A percentile compares a stretch with the other conserved stretches of the same genome.
Conservation (phyloP, 441 rosid species). For the Pelargonium fulgidum region DNA sequence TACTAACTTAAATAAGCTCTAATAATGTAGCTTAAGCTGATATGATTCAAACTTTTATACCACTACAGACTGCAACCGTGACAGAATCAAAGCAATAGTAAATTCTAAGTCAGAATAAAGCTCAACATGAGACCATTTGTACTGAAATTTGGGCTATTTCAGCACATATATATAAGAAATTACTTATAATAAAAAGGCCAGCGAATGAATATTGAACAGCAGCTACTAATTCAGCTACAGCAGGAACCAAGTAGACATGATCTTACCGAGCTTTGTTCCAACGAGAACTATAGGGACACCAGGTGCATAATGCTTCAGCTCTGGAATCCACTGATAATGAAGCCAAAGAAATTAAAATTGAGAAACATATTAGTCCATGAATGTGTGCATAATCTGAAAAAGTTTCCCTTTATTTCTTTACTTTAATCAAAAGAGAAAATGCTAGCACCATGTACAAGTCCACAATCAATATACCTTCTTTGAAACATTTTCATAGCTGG, state of each 20-base stretch:
- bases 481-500: conserved; percentile 76
- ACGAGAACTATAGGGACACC: conserved; percentile 76
- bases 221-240: background rate
- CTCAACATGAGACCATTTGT: background rate
- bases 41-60: background rate
- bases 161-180: background rate
- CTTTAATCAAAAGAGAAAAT: background rate
- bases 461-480: conserved; percentile 47
- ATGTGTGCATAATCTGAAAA: background rate
- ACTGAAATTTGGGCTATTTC: background rate
- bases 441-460: background rate
- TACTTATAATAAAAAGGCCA: background rate
- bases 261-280: conserved; percentile 69
- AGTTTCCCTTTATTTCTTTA: background rate
- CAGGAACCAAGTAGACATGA: background rate
- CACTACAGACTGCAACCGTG: conserved; percentile 1
- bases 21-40: background rate
- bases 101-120: background rate
- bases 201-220: background rate
- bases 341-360: conserved; percentile 22
- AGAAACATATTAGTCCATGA: conserved; percentile 11
- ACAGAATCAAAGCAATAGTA: background rate
- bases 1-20: background rate
- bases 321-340: conserved; percentile 72
- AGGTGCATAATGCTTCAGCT: conserved; percentile 70